These are phyloP conservation scores for Syncephalastrum monosporum DNA, from an alignment of 371 early-diverging fungal species.

Conservation along the genomic window DNA sequence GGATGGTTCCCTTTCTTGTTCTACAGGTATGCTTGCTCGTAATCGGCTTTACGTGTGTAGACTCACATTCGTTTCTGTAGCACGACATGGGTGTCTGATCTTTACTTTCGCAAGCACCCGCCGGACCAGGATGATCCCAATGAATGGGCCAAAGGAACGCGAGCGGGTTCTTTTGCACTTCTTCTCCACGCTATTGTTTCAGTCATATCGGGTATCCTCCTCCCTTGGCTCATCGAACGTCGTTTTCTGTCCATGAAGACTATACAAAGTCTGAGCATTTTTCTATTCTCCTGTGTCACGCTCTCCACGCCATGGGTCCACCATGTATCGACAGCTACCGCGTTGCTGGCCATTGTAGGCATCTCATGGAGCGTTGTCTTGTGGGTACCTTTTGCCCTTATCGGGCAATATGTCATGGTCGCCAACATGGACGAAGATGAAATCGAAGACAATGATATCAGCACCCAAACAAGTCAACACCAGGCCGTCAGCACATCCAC, in stretches of 20 bases:
- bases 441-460: constrained; percentile 3
- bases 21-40: constrained; percentile 24
- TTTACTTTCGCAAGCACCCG: constrained; percentile 26
- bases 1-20: constrained; percentile 72
- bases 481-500: not conserved
- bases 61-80: constrained; percentile 1
- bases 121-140: constrained; percentile 6
- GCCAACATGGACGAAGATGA: constrained; percentile 16
- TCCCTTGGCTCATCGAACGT: constrained; percentile 44
- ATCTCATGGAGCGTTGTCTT: constrained; percentile 64
- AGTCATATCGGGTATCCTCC: constrained; percentile 45
- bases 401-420: constrained; percentile 56
- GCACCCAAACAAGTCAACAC: not conserved
- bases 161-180: constrained; percentile 62
- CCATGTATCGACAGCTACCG: constrained; percentile 39
- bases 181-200: constrained; percentile 59
- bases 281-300: constrained; percentile 51
- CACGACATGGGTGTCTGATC: constrained; percentile 45
- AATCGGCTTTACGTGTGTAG: too few relatives aligned
- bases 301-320: constrained; percentile 47
- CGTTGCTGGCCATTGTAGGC: constrained; percentile 55
- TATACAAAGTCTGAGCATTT: constrained; percentile 47
- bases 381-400: constrained; percentile 72
- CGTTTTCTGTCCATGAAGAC: constrained; percentile 35
- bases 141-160: constrained; percentile 37